These are phyloP conservation scores for Populus simonii DNA, from an alignment of 345 rosid genomes.

Conservation along the genomic window DNA sequence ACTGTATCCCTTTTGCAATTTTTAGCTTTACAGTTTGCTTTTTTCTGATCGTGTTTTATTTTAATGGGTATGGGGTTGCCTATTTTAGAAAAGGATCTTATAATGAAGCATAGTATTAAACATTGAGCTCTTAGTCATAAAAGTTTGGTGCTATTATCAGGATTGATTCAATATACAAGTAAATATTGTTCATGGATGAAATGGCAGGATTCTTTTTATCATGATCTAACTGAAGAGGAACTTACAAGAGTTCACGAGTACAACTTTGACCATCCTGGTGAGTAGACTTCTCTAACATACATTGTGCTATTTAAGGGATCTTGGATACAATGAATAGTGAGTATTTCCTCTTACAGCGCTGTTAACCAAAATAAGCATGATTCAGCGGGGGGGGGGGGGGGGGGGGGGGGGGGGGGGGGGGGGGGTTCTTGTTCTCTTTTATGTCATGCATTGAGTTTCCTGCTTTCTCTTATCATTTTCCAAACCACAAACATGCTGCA, in stretches of 20 bases:
- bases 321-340: not conserved
- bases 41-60: too few relatives aligned
- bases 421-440: not conserved
- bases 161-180: not conserved
- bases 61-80: too few relatives aligned
- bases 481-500: not conserved
- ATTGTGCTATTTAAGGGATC: not conserved
- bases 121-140: too few relatives aligned
- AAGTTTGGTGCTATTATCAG: not conserved
- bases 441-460: not conserved
- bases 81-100: too few relatives aligned
- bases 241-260: slow-evolving; percentile 83
- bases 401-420: too few relatives aligned
- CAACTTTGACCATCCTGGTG: slow-evolving; percentile 99
- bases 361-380: not conserved
- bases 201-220: slow-evolving; percentile 99
- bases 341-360: not conserved
- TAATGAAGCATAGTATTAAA: too few relatives aligned
- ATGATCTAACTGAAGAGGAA: slow-evolving; percentile 82
- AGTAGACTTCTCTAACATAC: slow-evolving; percentile 35
- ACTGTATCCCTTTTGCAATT: too few relatives aligned
- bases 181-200: slow-evolving; percentile 23
- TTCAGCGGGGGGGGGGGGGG: too few relatives aligned
- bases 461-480: slow-evolving; percentile 2
- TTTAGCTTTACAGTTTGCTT: too few relatives aligned